A percentile compares a stretch with the other conserved stretches of the same genome.
phyloP scores from a whole-genome alignment of 2,329 filamentous ascomycete species.

The Coniochaeta hoffmannii region DNA sequence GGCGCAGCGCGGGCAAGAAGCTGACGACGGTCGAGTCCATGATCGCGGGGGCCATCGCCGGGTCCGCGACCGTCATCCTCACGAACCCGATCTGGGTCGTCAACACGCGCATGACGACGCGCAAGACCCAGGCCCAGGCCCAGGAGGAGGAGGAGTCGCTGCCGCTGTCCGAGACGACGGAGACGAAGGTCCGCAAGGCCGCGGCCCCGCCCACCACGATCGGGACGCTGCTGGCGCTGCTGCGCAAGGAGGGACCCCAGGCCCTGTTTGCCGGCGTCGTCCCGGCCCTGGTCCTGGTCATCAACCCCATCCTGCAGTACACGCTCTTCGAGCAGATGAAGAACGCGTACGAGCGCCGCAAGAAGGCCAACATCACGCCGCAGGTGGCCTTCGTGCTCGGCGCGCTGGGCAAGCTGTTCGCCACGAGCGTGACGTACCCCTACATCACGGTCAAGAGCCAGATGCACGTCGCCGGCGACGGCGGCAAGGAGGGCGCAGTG shows the following conservation, averaged over 20 bases:
- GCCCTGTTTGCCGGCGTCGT: constrained; percentile 89
- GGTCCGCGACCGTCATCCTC: constrained; percentile 86
- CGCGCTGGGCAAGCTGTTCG: constrained; percentile 88
- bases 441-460: constrained; percentile 99
- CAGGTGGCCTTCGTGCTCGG: constrained; percentile 85
- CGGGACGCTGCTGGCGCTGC: constrained; percentile 69
- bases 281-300: constrained; percentile 86
- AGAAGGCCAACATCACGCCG: constrained; percentile 65
- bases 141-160: constrained; percentile 27
- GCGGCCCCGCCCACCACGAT: constrained; percentile 68
- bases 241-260: constrained; percentile 75
- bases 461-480: constrained; percentile 86
- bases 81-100: constrained; percentile 99
- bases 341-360: constrained; percentile 66
- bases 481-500: constrained; percentile 73
- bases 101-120: constrained; percentile 96
- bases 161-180: constrained; percentile 15
- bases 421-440: constrained; percentile 90
- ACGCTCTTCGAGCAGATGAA: constrained; percentile 98
- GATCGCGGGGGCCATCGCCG: constrained; percentile 89
- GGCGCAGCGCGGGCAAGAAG: constrained; percentile 69
- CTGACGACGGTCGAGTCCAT: constrained; percentile 91
- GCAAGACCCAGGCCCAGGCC: constrained; percentile 45
- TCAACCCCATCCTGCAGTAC: constrained; percentile 98
- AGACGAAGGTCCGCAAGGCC: constrained; percentile 17